These are phyloP conservation scores for Wickerhamiella shivajii DNA, from an alignment of 805 yeast species.

Conservation along the genomic window DNA sequence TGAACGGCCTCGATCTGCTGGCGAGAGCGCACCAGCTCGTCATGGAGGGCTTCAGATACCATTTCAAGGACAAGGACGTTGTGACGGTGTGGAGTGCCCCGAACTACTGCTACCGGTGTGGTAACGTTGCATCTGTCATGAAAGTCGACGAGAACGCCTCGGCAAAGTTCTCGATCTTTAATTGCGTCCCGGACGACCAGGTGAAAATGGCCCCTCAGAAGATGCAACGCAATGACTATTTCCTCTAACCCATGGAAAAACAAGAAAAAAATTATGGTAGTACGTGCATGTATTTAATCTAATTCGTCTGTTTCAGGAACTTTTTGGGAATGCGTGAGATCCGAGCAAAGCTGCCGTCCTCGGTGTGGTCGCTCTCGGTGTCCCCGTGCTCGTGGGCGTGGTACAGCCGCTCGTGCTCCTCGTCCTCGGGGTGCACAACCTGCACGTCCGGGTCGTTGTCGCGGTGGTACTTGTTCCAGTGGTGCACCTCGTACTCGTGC, in stretches of 20 bases:
- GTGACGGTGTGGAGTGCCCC: slow-evolving; percentile 99
- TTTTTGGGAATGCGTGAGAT: slow-evolving; percentile 16
- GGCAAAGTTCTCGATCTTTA: slow-evolving; percentile 85
- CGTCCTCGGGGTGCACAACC: slow-evolving; percentile 72
- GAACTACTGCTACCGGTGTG: slow-evolving; percentile 92
- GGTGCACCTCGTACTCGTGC: slow-evolving; percentile 85
- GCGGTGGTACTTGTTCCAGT: slow-evolving; percentile 57
- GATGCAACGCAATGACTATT: slow-evolving; percentile 27
- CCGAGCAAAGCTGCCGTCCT: slow-evolving; percentile 17
- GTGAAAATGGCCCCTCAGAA: slow-evolving; percentile 25
- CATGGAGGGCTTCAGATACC: slow-evolving; percentile 96
- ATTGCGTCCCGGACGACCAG: slow-evolving; percentile 72
- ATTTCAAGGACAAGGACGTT: slow-evolving; percentile 89
- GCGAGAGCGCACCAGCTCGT: slow-evolving; percentile 97
- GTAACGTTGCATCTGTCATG: slow-evolving; percentile 97
- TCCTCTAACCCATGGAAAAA: slow-evolving; percentile 16
- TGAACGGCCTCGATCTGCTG: slow-evolving; percentile 71
- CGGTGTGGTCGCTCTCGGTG: slow-evolving; percentile 21
- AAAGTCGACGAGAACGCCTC: slow-evolving; percentile 74
- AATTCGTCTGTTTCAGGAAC: slow-evolving; percentile 12
- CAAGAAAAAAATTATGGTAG: background rate
- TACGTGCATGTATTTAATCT: background rate
- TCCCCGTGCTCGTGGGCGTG: slow-evolving; percentile 77
- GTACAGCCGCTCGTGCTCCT: slow-evolving; percentile 71
- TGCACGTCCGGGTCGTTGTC: slow-evolving; percentile 69